Conservation (phyloP, 2,329 filamentous ascomycete species). For the Phialophora expanda region DNA sequence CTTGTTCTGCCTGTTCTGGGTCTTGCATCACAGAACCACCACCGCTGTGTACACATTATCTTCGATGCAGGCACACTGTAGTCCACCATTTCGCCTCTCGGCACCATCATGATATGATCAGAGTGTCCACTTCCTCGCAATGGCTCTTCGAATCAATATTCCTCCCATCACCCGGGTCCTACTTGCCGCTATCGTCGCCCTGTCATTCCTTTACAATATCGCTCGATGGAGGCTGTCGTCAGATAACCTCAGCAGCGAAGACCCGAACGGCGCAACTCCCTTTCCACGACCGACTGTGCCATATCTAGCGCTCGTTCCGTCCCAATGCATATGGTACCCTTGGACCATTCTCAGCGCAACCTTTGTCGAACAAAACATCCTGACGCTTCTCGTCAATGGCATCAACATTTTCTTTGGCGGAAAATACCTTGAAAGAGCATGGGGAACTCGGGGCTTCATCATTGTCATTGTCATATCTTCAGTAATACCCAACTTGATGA, state of each 20-base stretch:
- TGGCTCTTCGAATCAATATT: slow-evolving; percentile 87
- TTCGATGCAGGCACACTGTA: not conserved
- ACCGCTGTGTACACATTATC: not conserved
- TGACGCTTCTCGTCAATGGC: slow-evolving; percentile 78
- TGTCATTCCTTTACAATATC: slow-evolving; percentile 80
- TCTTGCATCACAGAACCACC: not conserved
- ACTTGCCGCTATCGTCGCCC: slow-evolving; percentile 73
- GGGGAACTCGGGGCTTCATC: slow-evolving; percentile 88
- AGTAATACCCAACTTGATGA: slow-evolving; percentile 78
- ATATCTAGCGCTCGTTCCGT: slow-evolving; percentile 85
- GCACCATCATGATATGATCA: slow-evolving; percentile 17
- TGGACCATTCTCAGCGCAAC: slow-evolving; percentile 90
- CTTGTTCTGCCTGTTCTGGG: not conserved
- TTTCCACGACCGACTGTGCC: slow-evolving; percentile 72
- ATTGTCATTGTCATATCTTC: slow-evolving; percentile 83
- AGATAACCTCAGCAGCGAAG: slow-evolving; percentile 44
- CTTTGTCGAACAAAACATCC: slow-evolving; percentile 89
- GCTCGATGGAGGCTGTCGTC: slow-evolving; percentile 61
- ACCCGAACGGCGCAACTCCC: slow-evolving; percentile 46
- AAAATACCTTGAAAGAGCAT: slow-evolving; percentile 92
- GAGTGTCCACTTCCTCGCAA: slow-evolving; percentile 39
- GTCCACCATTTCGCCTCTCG: not conserved
- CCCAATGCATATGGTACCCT: slow-evolving; percentile 81
- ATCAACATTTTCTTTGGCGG: slow-evolving; percentile 88
- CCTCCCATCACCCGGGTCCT: slow-evolving; percentile 86